Conservation (phyloP, 352 stramenopile species). For the Pythium scleroteichum region DNA sequence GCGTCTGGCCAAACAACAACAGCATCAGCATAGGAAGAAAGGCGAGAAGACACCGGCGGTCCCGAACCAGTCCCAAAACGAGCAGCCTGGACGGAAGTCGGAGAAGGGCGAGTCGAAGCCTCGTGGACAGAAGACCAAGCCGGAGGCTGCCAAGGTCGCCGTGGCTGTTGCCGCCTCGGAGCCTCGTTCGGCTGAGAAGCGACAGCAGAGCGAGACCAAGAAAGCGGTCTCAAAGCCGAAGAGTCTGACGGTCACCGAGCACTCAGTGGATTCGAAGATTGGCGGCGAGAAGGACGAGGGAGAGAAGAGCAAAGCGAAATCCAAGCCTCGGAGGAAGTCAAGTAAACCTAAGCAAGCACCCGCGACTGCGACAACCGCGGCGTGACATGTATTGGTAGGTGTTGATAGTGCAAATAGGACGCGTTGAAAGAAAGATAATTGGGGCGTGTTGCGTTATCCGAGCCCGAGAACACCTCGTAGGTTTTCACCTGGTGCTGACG, state of each 20-base stretch:
- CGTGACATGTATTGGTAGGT: conserved; percentile 2
- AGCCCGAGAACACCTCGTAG: no score
- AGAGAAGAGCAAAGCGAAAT: conserved; percentile 2
- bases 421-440: no score
- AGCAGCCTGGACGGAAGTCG: background rate
- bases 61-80: no score
- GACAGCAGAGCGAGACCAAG: conserved; percentile 3
- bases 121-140: no score
- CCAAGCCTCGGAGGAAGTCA: conserved; percentile 10
- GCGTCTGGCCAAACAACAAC: conserved; percentile 1
- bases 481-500: no score
- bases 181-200: no score
- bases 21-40: conserved; percentile 19
- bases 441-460: no score
- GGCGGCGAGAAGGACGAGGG: background rate
- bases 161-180: no score
- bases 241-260: background rate
- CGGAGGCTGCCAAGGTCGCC: background rate
- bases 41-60: background rate
- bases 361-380: conserved; percentile 4
- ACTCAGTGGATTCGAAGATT: conserved; percentile 2
- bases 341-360: background rate
- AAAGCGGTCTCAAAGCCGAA: conserved; percentile 21
- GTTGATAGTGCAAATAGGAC: background rate
- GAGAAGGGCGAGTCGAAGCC: background rate